Base-by-base conservation (phyloP, 139 green algal genomes). In the Trebouxia sp. region DNA sequence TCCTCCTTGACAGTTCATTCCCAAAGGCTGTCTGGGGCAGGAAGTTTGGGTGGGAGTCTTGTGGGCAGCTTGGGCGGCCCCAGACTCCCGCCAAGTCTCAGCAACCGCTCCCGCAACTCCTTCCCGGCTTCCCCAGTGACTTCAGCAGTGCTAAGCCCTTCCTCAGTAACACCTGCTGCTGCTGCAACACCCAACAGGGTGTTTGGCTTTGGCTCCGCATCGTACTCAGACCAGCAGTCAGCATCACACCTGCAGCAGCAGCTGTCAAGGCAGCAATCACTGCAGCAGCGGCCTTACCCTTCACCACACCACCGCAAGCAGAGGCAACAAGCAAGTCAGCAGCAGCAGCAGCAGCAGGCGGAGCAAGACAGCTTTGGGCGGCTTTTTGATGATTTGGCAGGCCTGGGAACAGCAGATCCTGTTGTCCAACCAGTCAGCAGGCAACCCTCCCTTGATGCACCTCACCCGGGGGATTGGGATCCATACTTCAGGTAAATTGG, bases 391-490 rank as follows among this genome's bases (percentile, higher is more conserved):
- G 26, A 65, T 6, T 48, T 32, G 35, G 32, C 62, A 45, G 62
- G 62, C 11, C 62, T 37, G 35, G 55, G 55, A 10, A 43, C 15
- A 35, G 62, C 20, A 35, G 76, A 11, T 3, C 9, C 11, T 15
- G 0, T n/a, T 30, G 75, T 15, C 5, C 28, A 15, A 30, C 76
- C 51, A 28, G 24, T 50, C 14, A 39, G 35, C 72, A 56, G 50
- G 56, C 45, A 56, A 14, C 50, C 53, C 35, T 79, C 42, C 12
- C 8, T 39, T 3, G 45, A 67, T 26, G 30, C 38, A 43, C 39
- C 51, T 22, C 79, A 70, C 35, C 85, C 82, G n/a, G 80, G 85
- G 24, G 87, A 91, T 41, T 91, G 87, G 87, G 83, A 91, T 81
- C 87, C 87, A 9, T 76, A 82, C 9, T 88, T 83, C 75, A 83